A percentile compares a stretch with the other conserved stretches of the same genome.
These are phyloP conservation scores for Pseudogymnoascus sp. DNA, from an alignment of 2,329 filamentous ascomycete species.

Conservation along the genomic window DNA sequence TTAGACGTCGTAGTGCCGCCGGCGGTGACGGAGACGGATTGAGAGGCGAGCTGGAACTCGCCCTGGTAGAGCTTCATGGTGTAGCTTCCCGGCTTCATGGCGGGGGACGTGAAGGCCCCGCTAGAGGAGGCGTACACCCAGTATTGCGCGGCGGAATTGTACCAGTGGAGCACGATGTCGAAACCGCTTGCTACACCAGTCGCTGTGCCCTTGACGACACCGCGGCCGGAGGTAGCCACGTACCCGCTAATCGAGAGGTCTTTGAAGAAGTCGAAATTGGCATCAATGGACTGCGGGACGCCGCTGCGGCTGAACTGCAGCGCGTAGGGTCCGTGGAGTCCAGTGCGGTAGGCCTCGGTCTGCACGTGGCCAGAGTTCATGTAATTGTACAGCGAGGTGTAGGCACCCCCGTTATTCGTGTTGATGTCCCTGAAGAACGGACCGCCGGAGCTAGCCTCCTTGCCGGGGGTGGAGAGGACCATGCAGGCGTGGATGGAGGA, in stretches of 20 bases:
- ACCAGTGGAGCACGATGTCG: slow-evolving; percentile 57
- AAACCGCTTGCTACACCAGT: slow-evolving; percentile 46
- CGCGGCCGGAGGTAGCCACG: slow-evolving; percentile 46
- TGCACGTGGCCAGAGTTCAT: slow-evolving; percentile 55
- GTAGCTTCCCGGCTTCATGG: slow-evolving; percentile 61
- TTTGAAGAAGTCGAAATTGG: slow-evolving; percentile 52
- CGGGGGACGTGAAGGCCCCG: slow-evolving; percentile 53
- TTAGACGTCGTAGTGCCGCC: slow-evolving; percentile 40
- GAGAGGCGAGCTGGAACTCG: slow-evolving; percentile 46
- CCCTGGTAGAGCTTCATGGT: slow-evolving; percentile 58
- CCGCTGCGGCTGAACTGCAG: slow-evolving; percentile 52
- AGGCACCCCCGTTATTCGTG: slow-evolving; percentile 52
- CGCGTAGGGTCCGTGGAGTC: slow-evolving; percentile 58
- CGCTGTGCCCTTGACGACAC: slow-evolving; percentile 52
- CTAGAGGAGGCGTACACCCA: slow-evolving; percentile 49
- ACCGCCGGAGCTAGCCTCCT: slow-evolving; percentile 56
- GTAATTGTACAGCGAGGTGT: slow-evolving; percentile 53
- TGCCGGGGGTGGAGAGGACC: slow-evolving; percentile 41
- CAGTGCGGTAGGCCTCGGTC: slow-evolving; percentile 53
- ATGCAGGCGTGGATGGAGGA: slow-evolving; percentile 51
- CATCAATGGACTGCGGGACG: slow-evolving; percentile 34
- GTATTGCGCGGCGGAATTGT: slow-evolving; percentile 55
- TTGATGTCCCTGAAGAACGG: slow-evolving; percentile 51
- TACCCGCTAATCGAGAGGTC: slow-evolving; percentile 51
- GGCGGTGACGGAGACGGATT: slow-evolving; percentile 41